phyloP scores from a whole-genome alignment of 371 early-diverging fungal species.

The Lichtheimia hyalospora region DNA sequence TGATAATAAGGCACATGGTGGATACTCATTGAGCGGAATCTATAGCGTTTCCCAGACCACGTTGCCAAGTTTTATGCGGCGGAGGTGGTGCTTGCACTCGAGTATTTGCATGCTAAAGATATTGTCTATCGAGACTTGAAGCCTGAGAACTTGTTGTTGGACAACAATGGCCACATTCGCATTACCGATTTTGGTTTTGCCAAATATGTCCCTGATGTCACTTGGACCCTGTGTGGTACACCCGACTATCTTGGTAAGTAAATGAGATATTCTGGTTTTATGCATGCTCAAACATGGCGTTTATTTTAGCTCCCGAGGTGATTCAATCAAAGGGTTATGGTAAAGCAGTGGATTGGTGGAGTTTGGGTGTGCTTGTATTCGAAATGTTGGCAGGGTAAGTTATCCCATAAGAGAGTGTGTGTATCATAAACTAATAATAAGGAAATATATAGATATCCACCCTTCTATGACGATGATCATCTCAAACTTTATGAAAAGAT shows the following conservation, averaged over 20 bases:
- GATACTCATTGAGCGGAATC: conserved; percentile 8
- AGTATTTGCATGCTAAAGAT: conserved; percentile 87
- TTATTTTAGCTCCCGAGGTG: conserved; percentile 88
- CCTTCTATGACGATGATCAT: conserved; percentile 97
- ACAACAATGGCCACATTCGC: conserved; percentile 90
- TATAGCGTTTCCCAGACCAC: conserved; percentile 80
- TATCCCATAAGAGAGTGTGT: conserved; percentile 61
- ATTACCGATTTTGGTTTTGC: conserved; percentile 99
- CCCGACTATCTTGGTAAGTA: conserved; percentile 89
- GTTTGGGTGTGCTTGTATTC: conserved; percentile 90
- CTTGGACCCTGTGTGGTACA: conserved; percentile 98
- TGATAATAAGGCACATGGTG: not conserved
- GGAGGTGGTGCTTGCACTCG: conserved; percentile 73
- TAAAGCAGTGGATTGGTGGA: conserved; percentile 96
- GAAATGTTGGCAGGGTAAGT: conserved; percentile 36
- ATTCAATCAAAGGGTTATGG: conserved; percentile 95
- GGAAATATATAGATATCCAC: conserved; percentile 72
- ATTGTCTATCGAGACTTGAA: conserved; percentile 94
- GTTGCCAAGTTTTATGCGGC: conserved; percentile 85
- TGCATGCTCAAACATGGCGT: too few species aligned
- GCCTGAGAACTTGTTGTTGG: conserved; percentile 90
- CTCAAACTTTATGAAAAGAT: conserved; percentile 95
- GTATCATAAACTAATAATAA: not conserved
- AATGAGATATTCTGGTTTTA: not conserved
- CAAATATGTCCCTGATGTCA: conserved; percentile 88